phyloP scores from a whole-genome alignment of 2,329 filamentous ascomycete genomes.

The Penicillium sp. region DNA sequence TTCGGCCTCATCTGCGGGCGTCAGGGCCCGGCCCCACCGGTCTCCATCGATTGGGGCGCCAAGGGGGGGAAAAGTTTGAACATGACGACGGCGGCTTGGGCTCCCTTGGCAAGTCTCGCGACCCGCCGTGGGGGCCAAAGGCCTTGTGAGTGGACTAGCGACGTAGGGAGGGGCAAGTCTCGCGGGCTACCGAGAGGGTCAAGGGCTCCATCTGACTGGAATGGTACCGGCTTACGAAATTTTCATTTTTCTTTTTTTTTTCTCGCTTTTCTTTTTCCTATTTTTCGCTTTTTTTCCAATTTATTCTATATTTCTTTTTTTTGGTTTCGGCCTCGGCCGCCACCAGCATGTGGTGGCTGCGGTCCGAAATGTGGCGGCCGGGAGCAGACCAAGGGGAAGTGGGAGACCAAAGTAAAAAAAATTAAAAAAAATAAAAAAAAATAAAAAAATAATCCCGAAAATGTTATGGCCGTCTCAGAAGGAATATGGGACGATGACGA shows the following conservation, averaged over 20 bases:
- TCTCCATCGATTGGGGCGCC: slow-evolving; percentile 3
- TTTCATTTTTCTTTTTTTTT: background rate
- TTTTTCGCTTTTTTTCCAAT: background rate
- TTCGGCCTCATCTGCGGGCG: background rate
- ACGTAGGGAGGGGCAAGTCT: slow-evolving; percentile 1
- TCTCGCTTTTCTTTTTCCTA: background rate
- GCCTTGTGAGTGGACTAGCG: slow-evolving; percentile 1
- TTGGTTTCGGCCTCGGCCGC: background rate
- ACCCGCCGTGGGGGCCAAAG: slow-evolving; percentile 2
- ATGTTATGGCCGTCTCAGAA: too few species aligned
- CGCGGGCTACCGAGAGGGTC: slow-evolving; percentile 1
- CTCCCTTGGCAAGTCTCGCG: background rate
- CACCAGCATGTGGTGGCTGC: slow-evolving; percentile 1
- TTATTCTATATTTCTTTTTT: background rate
- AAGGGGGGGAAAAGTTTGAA: slow-evolving; percentile 3
- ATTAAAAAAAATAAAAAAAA: background rate
- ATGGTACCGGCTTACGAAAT: background rate
- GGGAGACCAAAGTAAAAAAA: background rate
- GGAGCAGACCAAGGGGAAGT: background rate
- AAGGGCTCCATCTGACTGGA: background rate
- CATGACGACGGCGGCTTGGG: slow-evolving; percentile 5
- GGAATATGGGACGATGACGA: background rate
- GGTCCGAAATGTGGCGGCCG: slow-evolving; percentile 2
- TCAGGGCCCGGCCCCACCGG: slow-evolving; percentile 2
- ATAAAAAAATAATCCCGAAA: background rate